A percentile compares a stretch with the other conserved stretches of the same genome.
phyloP scores from a whole-genome alignment of 257 asterid genomes.

The Perilla frutescens region DNA sequence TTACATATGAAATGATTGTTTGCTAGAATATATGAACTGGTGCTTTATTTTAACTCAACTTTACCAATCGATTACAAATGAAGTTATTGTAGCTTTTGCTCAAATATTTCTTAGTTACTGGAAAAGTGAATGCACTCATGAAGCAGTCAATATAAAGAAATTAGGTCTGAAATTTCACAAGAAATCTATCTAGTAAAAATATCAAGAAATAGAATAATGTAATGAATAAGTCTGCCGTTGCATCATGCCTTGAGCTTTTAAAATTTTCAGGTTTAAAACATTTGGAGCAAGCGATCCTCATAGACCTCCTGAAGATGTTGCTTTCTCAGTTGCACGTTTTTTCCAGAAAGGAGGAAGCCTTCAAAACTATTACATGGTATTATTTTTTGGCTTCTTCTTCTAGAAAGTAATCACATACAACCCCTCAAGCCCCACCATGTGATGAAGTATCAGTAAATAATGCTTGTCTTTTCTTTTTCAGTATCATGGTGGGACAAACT shows the following conservation, averaged over 20 bases:
- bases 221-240: conserved; percentile 1
- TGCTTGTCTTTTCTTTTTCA: conserved; percentile 37
- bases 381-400: conserved; percentile 2
- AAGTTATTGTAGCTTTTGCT: conserved; percentile 1
- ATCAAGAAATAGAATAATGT: conserved; percentile 4
- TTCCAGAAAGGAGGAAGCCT: conserved; percentile 95
- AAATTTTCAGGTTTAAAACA: conserved; percentile 72
- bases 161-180: background rate
- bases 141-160: background rate
- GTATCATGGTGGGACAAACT: conserved; percentile 99
- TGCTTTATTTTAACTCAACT: background rate
- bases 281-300: conserved; percentile 91
- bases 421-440: conserved; percentile 13
- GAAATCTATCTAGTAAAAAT: conserved; percentile 15
- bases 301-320: conserved; percentile 93
- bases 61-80: background rate
- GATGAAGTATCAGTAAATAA: conserved; percentile 20
- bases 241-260: conserved; percentile 25
- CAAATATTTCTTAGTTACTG: conserved; percentile 6
- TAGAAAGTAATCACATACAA: conserved; percentile 12
- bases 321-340: conserved; percentile 91
- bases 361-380: conserved; percentile 93
- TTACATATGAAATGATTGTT: background rate
- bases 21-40: background rate
- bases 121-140: background rate